Percentiles rank a stretch among this genome's conserved stretches.
Conservation (phyloP, 1,284 basidiomycete genomes). For the Boletus nobilissimus region DNA sequence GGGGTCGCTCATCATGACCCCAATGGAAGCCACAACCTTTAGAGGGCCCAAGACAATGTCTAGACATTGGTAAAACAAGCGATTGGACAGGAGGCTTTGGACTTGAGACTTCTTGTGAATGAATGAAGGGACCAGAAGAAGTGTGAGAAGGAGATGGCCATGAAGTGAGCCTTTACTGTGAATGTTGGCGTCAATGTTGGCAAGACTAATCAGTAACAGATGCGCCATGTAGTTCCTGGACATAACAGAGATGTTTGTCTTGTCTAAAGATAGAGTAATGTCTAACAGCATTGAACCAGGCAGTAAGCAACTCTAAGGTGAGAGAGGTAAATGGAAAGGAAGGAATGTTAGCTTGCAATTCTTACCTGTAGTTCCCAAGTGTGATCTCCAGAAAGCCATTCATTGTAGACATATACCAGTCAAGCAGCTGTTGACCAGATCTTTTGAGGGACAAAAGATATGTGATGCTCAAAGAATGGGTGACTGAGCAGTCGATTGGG, state of each 20-base stretch:
- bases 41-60: too few species aligned
- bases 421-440: neutral
- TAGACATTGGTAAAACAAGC: too few species aligned
- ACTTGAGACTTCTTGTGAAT: neutral
- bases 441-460: neutral
- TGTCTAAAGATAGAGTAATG: too few species aligned
- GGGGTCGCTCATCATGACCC: neutral
- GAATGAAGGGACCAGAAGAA: neutral
- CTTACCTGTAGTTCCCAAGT: constrained; percentile 13
- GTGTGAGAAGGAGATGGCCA: neutral
- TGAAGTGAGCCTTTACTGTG: neutral
- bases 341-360: too few species aligned
- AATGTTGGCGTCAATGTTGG: neutral
- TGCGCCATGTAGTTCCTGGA: neutral
- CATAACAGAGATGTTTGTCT: too few species aligned
- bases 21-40: neutral
- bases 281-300: too few species aligned
- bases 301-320: neutral
- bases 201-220: neutral
- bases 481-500: neutral
- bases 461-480: neutral
- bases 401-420: neutral
- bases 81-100: neutral
- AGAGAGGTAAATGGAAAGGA: too few species aligned
- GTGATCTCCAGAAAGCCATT: neutral